phyloP scores from a whole-genome alignment of 1,284 basidiomycete species.

The Phaffia rhodozyma region DNA sequence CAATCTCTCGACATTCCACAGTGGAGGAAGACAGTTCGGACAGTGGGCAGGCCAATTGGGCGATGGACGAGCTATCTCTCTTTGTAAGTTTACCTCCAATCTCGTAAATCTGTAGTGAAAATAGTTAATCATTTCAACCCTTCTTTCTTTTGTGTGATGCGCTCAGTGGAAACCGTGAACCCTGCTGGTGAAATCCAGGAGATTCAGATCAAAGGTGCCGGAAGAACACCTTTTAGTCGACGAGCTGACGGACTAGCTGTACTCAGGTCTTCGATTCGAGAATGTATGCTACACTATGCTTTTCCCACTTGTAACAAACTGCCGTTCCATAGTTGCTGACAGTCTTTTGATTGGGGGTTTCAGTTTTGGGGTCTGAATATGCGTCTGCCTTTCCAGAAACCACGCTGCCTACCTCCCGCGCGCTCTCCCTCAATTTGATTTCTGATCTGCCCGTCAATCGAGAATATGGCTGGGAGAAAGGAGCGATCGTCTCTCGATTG shows the following conservation, averaged over 20 bases:
- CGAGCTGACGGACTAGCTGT: constrained; percentile 87
- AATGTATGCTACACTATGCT: constrained; percentile 40
- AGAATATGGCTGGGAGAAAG: constrained; percentile 59
- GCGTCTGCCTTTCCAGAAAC: constrained; percentile 69
- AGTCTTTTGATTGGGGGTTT: neutral
- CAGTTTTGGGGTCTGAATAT: constrained; percentile 67
- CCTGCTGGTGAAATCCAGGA: constrained; percentile 51
- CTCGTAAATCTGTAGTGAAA: neutral
- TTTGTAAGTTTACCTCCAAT: constrained; percentile 44
- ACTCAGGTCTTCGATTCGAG: constrained; percentile 77
- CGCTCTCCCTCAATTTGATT: constrained; percentile 67
- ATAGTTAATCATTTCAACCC: neutral
- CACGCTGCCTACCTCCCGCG: constrained; percentile 75
- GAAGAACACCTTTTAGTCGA: constrained; percentile 86
- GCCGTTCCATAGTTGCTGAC: constrained; percentile 14
- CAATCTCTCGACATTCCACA: constrained; percentile 48
- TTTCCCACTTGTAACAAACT: constrained; percentile 9
- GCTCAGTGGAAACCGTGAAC: constrained; percentile 59
- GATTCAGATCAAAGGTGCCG: constrained; percentile 86
- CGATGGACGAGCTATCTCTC: constrained; percentile 82
- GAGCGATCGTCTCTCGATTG: constrained; percentile 69
- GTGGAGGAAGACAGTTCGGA: constrained; percentile 59
- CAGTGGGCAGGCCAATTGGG: constrained; percentile 84
- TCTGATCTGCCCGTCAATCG: constrained; percentile 61
- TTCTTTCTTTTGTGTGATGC: neutral